These are phyloP conservation scores for Candida easanensis DNA, from an alignment of 805 yeast species.

Conservation along the genomic window DNA sequence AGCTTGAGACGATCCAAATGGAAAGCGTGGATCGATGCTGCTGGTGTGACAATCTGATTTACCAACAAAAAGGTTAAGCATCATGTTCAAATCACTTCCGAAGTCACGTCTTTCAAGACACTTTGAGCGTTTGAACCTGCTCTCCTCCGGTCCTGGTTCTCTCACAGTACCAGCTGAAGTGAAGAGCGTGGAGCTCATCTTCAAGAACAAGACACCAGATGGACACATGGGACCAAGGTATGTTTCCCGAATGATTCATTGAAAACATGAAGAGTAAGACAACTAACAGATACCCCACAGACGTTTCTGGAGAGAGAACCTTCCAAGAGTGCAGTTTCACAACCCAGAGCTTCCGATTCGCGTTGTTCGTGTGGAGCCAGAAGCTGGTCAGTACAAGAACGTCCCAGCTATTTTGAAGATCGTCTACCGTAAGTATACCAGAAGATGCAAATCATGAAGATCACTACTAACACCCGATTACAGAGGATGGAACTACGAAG, in stretches of 20 bases:
- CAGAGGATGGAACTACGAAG: constrained; percentile 34
- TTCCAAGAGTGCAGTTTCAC: constrained; percentile 79
- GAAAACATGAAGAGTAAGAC: not conserved
- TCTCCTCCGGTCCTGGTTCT: constrained; percentile 47
- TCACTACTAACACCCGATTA: constrained; percentile 2
- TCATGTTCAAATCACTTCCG: constrained; percentile 32
- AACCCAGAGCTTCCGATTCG: constrained; percentile 68
- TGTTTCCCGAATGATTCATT: constrained; percentile 3
- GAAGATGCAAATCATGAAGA: not conserved
- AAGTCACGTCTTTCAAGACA: constrained; percentile 45
- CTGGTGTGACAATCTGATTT: too few relatives aligned
- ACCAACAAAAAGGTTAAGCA: too few relatives aligned
- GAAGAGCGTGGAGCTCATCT: constrained; percentile 46
- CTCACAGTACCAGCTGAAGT: constrained; percentile 36
- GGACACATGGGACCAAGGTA: constrained; percentile 60
- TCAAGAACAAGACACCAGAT: constrained; percentile 44
- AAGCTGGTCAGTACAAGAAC: constrained; percentile 39
- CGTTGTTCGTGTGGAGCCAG: constrained; percentile 51
- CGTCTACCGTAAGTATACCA: constrained; percentile 26
- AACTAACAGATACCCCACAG: constrained; percentile 28
- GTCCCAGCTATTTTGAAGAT: constrained; percentile 46
- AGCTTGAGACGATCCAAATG: too few relatives aligned
- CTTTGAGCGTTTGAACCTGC: constrained; percentile 44
- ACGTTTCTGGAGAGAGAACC: constrained; percentile 68
- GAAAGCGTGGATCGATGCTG: too few relatives aligned